Percentiles rank a stretch among this genome's conserved stretches.
phyloP scores from a whole-genome alignment of 2,329 filamentous ascomycete species.

The Botryotinia convoluta region DNA sequence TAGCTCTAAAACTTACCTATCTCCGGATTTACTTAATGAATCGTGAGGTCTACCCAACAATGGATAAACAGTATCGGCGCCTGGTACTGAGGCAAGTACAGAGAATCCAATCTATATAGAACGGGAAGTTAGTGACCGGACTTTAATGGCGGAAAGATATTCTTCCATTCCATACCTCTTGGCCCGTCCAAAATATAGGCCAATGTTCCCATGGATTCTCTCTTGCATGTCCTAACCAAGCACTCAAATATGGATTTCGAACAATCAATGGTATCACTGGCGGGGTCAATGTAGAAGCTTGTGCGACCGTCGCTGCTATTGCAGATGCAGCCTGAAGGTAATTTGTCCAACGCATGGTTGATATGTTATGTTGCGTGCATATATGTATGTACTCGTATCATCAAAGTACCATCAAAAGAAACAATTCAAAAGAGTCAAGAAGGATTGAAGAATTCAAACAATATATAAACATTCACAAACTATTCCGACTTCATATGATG shows the following conservation, averaged over 20 bases:
- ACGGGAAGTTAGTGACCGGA: conserved; percentile 7
- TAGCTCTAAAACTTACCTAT: conserved; percentile 34
- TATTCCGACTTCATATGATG: not conserved
- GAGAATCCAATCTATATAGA: conserved; percentile 55
- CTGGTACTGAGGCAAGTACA: conserved; percentile 59
- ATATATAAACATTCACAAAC: not conserved
- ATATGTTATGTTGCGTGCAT: conserved; percentile 4
- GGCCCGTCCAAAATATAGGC: conserved; percentile 82
- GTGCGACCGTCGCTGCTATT: conserved; percentile 33
- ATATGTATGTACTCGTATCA: not conserved
- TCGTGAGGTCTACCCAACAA: conserved; percentile 65
- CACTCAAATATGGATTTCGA: conserved; percentile 58
- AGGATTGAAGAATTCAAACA: not conserved
- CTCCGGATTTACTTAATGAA: conserved; percentile 47
- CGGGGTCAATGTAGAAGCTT: conserved; percentile 54
- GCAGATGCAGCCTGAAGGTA: conserved; percentile 34
- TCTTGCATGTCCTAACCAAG: conserved; percentile 64
- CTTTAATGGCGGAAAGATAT: not conserved
- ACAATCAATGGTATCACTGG: conserved; percentile 57
- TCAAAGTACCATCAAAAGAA: not conserved
- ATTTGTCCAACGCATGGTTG: conserved; percentile 36
- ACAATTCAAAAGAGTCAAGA: too few relatives aligned
- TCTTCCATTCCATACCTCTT: conserved; percentile 46
- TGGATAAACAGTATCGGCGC: conserved; percentile 59
- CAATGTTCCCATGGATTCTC: conserved; percentile 76